A percentile compares a stretch with the other conserved stretches of the same genome.
Evolutionary conservation across 257 asterid genomes (phyloP).

Genomic region (Fraxinus anomala): DNA sequence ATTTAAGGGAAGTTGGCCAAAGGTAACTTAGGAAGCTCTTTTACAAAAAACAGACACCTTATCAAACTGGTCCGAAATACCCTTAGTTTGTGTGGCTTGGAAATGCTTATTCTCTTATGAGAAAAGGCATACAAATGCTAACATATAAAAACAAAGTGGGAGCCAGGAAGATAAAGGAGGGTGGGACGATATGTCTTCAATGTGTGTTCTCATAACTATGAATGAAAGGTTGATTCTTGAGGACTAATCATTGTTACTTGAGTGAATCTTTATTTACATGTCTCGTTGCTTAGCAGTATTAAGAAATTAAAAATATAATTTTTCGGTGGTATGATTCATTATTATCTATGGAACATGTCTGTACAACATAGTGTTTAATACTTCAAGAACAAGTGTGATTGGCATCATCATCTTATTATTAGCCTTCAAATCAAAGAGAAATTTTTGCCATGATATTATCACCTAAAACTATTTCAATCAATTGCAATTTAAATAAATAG

Average conservation of each 20-base stretch:
- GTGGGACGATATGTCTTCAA: background rate
- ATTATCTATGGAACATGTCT: too few relatives aligned
- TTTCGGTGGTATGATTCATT: too few relatives aligned
- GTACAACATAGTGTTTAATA: too few relatives aligned
- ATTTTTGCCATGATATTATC: background rate
- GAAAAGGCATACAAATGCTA: background rate
- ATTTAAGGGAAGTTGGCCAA: too few relatives aligned
- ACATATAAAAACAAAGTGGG: background rate
- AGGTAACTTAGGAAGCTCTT: too few relatives aligned
- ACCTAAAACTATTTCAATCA: background rate
- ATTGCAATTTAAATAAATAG: background rate
- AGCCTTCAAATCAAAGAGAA: background rate
- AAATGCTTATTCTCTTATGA: background rate
- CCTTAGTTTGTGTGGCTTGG: background rate
- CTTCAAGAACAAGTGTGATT: too few relatives aligned
- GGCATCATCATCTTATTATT: background rate
- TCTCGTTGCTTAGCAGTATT: background rate
- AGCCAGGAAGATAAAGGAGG: background rate
- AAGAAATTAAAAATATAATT: too few relatives aligned
- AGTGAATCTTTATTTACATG: background rate
- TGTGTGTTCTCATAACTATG: background rate
- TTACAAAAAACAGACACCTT: too few relatives aligned
- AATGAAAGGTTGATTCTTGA: background rate
- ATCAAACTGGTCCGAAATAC: too few relatives aligned
- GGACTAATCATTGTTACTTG: background rate